Conservation (phyloP, 2,329 filamentous ascomycete genomes). For the Neoarthrinium moseri region DNA sequence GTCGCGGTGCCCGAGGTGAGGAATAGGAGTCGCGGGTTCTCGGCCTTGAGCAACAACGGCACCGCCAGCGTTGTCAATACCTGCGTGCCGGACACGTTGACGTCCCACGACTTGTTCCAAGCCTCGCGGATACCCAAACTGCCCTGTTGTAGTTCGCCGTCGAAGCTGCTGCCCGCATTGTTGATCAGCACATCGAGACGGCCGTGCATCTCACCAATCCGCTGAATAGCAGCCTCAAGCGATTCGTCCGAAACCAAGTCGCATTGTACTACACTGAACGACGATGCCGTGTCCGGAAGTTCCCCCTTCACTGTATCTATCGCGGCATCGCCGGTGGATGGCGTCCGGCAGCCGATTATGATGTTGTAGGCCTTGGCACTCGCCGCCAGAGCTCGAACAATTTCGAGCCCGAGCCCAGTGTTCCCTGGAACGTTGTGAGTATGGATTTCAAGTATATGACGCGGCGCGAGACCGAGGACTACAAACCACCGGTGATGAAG, state of each 20-base stretch:
- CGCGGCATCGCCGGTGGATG: constrained; percentile 44
- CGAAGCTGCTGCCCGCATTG: constrained; percentile 44
- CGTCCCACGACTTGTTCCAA: constrained; percentile 39
- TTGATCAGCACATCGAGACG: constrained; percentile 46
- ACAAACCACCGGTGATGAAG: constrained; percentile 6
- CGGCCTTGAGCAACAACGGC: constrained; percentile 41
- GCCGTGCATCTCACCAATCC: constrained; percentile 34
- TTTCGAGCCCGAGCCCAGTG: constrained; percentile 4
- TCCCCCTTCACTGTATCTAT: constrained; percentile 34
- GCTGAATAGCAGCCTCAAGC: constrained; percentile 37
- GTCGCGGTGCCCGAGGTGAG: constrained; percentile 41
- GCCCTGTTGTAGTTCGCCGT: constrained; percentile 22
- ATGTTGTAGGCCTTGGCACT: constrained; percentile 38
- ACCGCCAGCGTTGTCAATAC: constrained; percentile 32
- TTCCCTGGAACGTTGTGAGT: not conserved
- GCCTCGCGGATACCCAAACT: constrained; percentile 31
- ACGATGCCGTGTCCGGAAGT: constrained; percentile 32
- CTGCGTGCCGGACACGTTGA: constrained; percentile 41
- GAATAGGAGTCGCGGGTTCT: constrained; percentile 45
- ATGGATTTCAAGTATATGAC: not conserved
- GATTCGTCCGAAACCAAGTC: constrained; percentile 47
- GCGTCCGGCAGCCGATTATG: constrained; percentile 44
- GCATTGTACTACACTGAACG: constrained; percentile 39
- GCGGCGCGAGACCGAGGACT: not conserved
- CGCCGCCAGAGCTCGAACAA: not conserved